Base-by-base conservation (phyloP, 2,329 filamentous ascomycete species). In the Aspergillus ustus region DNA sequence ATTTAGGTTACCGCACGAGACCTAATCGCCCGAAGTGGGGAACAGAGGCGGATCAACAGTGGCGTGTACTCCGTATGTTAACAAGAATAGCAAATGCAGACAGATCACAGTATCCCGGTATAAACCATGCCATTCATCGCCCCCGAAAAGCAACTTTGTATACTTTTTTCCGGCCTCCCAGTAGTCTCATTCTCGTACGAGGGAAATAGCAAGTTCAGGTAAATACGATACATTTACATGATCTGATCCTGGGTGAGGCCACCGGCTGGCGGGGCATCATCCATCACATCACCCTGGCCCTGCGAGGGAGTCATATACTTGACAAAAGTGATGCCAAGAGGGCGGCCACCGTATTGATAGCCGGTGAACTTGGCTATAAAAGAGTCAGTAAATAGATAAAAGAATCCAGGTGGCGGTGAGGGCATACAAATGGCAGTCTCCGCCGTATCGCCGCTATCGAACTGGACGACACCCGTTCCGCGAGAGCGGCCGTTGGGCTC, bases 191-290 rank as follows among this genome's bases (percentile, higher is more conserved):
- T 40, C 34, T 40, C 34, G 13, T 6, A 13, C 13, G 34, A 56
- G 44, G 61, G 31, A n/a, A 43, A 60, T 25, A 49, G 29, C 57
- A 63, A 58, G 57, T 45, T 59, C 44, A 59, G 29, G 20, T 17
- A 31, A 44, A 43, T 29, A 54, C 45, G 46, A 34, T 66, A 62
- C 20, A 44, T 59, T 81, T 81, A 98, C 93, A 98, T 97, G 80
- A 98, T 97, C 83, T 98, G 93, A 75, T 98, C 94, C 80, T 98
- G 95, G n/a, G 93, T 96, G 74, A 96, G 80, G 63, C 89, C 90
- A 54, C 84, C 78, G 28, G 83, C 82, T 44, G 81, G 87, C 66
- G 91, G 87, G 65, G 92, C 88, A 37, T 89, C 91, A 68, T 97
- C 93, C 92, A 97, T 97, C 69, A 83, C 85, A 66, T 93, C 90